Percentiles rank a stretch among this genome's conserved stretches.
These are phyloP conservation scores for Suhomyces atakaporum DNA, from an alignment of 1,139 yeast genomes.

Conservation along the genomic window DNA sequence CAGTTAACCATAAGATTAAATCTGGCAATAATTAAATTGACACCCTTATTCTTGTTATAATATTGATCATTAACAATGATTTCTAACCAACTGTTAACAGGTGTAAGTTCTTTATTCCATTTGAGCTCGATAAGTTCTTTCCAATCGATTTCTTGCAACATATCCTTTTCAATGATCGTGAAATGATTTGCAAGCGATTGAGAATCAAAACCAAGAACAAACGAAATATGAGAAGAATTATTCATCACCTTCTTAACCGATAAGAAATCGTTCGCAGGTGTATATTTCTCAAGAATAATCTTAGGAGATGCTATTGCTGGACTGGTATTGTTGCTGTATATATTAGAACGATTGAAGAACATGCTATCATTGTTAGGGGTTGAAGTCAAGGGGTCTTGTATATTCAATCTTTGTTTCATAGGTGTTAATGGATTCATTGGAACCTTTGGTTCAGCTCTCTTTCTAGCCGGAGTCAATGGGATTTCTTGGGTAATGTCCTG, in stretches of 20 bases:
- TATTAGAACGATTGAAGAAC: conserved; percentile 9
- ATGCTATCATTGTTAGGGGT: conserved; percentile 18
- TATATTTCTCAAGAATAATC: conserved; percentile 39
- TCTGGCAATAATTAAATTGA: conserved; percentile 81
- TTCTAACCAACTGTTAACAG: conserved; percentile 87
- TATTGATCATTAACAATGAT: conserved; percentile 63
- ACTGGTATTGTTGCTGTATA: conserved; percentile 16
- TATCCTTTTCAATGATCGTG: conserved; percentile 83
- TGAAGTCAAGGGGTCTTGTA: conserved; percentile 16
- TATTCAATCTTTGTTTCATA: conserved; percentile 2
- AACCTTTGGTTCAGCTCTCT: background rate
- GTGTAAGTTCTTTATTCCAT: conserved; percentile 68
- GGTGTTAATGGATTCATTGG: conserved; percentile 10
- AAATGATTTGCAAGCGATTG: conserved; percentile 71
- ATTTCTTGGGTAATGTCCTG: conserved; percentile 27
- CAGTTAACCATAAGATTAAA: conserved; percentile 90
- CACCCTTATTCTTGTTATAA: conserved; percentile 58
- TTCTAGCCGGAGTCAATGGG: conserved; percentile 31
- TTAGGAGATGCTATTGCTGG: conserved; percentile 31
- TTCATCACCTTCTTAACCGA: conserved; percentile 41
- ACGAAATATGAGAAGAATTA: conserved; percentile 65
- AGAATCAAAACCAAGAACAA: conserved; percentile 72
- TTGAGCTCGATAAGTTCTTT: conserved; percentile 77
- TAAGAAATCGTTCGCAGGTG: conserved; percentile 32
- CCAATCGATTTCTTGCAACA: conserved; percentile 88